These are phyloP conservation scores for Cladosporium sp. DNA, from an alignment of 2,329 filamentous ascomycete genomes.

Conservation along the genomic window DNA sequence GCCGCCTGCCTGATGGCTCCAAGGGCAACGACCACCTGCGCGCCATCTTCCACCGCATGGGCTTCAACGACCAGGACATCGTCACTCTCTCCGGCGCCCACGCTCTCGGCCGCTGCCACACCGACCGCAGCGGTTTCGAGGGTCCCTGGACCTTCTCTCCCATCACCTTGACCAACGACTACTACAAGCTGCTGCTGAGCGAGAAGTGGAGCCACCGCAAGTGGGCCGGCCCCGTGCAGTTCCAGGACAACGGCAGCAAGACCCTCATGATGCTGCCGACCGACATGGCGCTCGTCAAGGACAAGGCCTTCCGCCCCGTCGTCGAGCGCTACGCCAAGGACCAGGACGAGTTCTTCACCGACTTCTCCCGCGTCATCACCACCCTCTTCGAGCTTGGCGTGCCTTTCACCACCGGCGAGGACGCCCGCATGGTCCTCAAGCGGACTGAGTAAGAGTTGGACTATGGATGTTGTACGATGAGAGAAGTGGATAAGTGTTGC, in stretches of 20 bases:
- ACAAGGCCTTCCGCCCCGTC: constrained; percentile 75
- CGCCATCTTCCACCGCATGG: constrained; percentile 92
- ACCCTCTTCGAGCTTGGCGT: constrained; percentile 94
- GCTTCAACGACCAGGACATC: constrained; percentile 95
- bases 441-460: constrained; percentile 29
- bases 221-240: constrained; percentile 89
- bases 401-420: constrained; percentile 60
- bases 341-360: constrained; percentile 85
- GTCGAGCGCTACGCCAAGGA: constrained; percentile 89
- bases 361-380: constrained; percentile 71
- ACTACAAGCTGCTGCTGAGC: constrained; percentile 76
- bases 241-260: constrained; percentile 81
- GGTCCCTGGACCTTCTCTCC: constrained; percentile 92
- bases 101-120: constrained; percentile 83
- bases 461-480: neutral
- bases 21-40: constrained; percentile 78
- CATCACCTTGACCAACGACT: constrained; percentile 90
- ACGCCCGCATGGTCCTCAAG: constrained; percentile 41
- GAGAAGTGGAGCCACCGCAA: constrained; percentile 92
- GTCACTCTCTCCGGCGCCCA: constrained; percentile 65
- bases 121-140: constrained; percentile 77
- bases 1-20: constrained; percentile 75
- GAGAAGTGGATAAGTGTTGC: neutral
- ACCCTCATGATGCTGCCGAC: constrained; percentile 95
- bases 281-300: constrained; percentile 79